phyloP scores from a whole-genome alignment of 108 stramenopile species.

The Stephanodiscus triporus region DNA sequence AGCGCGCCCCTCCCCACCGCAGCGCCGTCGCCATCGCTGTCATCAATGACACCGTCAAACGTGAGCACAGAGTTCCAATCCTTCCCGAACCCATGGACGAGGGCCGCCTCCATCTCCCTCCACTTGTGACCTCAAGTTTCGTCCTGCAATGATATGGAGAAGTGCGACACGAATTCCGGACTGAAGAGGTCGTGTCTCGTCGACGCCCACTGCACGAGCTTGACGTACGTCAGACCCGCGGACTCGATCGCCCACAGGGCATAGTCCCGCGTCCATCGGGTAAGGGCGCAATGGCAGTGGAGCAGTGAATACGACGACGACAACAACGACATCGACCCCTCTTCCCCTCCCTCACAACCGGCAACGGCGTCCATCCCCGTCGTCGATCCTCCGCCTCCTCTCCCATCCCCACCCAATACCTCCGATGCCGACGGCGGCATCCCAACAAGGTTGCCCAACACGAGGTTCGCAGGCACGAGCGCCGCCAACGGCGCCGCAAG shows the following conservation, averaged over 20 bases:
- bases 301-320: neutral
- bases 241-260: conserved; percentile 85
- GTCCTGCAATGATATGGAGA: too few species aligned
- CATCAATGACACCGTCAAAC: conserved; percentile 26
- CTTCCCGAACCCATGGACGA: conserved; percentile 70
- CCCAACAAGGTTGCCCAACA: conserved; percentile 3
- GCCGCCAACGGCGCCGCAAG: too few species aligned
- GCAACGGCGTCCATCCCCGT: neutral
- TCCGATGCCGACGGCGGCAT: neutral
- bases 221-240: conserved; percentile 91
- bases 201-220: conserved; percentile 90
- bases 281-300: conserved; percentile 4
- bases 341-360: neutral
- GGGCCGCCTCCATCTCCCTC: conserved; percentile 61
- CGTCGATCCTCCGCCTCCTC: too few species aligned
- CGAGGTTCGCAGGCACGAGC: too few species aligned
- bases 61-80: too few species aligned
- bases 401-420: too few species aligned
- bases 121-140: too few species aligned
- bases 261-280: conserved; percentile 71
- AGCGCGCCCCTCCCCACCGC: conserved; percentile 23
- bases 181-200: conserved; percentile 89
- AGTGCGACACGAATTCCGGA: conserved; percentile 76
- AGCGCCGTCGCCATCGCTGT: conserved; percentile 36
- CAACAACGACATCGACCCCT: too few species aligned